Conservation (phyloP, 2,329 filamentous ascomycete genomes). For the Pseudocercospora musae region DNA sequence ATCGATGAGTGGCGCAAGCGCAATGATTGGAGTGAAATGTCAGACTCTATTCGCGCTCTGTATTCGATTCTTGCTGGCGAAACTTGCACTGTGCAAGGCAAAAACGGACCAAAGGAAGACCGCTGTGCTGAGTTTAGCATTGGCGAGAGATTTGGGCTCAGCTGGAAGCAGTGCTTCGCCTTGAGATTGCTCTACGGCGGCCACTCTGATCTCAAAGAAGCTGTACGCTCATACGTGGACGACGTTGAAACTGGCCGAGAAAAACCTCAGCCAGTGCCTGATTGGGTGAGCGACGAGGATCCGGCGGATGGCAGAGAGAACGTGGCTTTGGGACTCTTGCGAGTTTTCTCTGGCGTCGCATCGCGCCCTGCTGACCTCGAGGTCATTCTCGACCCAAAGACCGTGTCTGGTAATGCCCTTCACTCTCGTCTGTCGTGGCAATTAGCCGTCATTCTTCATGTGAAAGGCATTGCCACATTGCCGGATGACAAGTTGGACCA, state of each 20-base stretch:
- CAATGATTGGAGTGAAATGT: slow-evolving; percentile 83
- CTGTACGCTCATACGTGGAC: slow-evolving; percentile 68
- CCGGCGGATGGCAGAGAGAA: slow-evolving; percentile 62
- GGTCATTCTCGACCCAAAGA: slow-evolving; percentile 70
- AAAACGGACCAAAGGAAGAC: slow-evolving; percentile 74
- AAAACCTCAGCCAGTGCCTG: slow-evolving; percentile 64
- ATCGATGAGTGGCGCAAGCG: slow-evolving; percentile 79
- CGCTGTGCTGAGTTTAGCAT: slow-evolving; percentile 76
- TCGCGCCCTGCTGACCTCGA: slow-evolving; percentile 52
- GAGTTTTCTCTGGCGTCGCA: slow-evolving; percentile 47
- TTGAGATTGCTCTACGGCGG: slow-evolving; percentile 87
- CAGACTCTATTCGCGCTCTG: slow-evolving; percentile 75
- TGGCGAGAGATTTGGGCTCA: slow-evolving; percentile 76
- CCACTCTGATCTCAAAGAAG: slow-evolving; percentile 62
- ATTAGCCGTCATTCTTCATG: slow-evolving; percentile 59
- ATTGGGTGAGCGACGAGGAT: slow-evolving; percentile 42
- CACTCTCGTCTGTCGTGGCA: slow-evolving; percentile 81
- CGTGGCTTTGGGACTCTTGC: slow-evolving; percentile 81
- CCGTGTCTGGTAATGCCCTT: slow-evolving; percentile 70
- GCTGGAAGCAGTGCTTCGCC: slow-evolving; percentile 93
- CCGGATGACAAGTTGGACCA: slow-evolving; percentile 55
- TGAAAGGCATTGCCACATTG: slow-evolving; percentile 26
- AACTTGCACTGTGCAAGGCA: slow-evolving; percentile 76
- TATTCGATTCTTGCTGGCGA: slow-evolving; percentile 90
- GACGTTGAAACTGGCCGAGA: slow-evolving; percentile 72